Evolutionary conservation across 2,329 filamentous ascomycete genomes (phyloP), one percentile per base, ranked within the genome.

Genomic region (Beauveria australis): DNA sequence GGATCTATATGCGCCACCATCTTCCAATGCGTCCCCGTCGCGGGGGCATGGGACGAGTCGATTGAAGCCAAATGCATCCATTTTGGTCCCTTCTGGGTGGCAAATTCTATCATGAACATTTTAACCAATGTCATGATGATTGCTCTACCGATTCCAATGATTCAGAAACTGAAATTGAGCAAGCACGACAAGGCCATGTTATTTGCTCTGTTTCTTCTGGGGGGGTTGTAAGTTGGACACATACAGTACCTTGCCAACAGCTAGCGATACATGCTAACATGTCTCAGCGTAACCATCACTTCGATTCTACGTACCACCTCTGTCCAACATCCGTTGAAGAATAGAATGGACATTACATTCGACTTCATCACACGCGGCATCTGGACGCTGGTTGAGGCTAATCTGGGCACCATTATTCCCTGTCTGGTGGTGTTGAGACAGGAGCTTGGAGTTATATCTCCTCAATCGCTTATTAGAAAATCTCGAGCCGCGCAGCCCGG

Each of bases 1-100:
- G 74, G 71, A 18, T 75, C 75, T 7, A 72, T 76, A 3, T 65
- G 72, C 12, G 73, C 75, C 1, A 79, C 77, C 0, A 71, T 80
- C 44, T 75, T 76, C 62, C 77, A 82, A 61, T 82, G 80, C 64
- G 71, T 64, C 0, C 80, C 79, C 1, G 69, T 81, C 22, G 61
- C 66, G 1, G 72, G 71, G 7, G 73, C 75, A 1, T 81, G 76
- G 75, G 67, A 79, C 63, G 73, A 72, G 58, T 66, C 66, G 1
- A 63, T 74, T 14, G 65, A 70, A 0, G 77, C 77, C 0, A 69
- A 63, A 1, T 81, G 78, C 65, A 76, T 80, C 62, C 70, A 75
- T 59, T 69, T 75, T 12, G 72, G 72, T 4, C 69, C 67, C 0
- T 76, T 78, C 63, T 81, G 78, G 78, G 73, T 78, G 43, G 71